Evolutionary conservation across 2,329 filamentous ascomycete species (phyloP).

Genomic region (Hansfordia pulvinata): DNA sequence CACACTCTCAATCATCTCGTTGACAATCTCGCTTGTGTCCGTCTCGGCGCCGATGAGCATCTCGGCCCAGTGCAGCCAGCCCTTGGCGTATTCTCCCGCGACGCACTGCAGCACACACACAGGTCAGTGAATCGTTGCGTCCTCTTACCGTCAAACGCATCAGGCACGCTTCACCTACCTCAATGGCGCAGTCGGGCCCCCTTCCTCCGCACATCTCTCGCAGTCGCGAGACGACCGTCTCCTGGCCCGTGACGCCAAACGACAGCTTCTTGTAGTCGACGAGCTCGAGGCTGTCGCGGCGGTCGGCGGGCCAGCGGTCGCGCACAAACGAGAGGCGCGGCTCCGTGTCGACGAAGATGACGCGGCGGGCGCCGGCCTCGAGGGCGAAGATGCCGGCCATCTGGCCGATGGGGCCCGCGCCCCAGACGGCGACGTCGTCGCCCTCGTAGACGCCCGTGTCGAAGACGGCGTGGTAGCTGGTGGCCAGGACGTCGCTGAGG

Average conservation of each 20-base stretch:
- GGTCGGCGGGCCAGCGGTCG: conserved; percentile 36
- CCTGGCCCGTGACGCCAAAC: conserved; percentile 39
- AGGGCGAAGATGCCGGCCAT: conserved; percentile 69
- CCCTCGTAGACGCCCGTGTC: conserved; percentile 69
- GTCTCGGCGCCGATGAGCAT: conserved; percentile 58
- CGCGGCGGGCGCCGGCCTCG: conserved; percentile 56
- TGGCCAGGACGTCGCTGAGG: conserved; percentile 68
- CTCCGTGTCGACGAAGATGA: conserved; percentile 70
- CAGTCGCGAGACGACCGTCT: conserved; percentile 55
- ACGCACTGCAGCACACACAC: conserved; percentile 43
- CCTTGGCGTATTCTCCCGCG: conserved; percentile 47
- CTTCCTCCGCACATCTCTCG: conserved; percentile 61
- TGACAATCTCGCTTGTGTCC: conserved; percentile 69
- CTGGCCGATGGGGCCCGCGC: conserved; percentile 77
- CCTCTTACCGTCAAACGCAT: too few species aligned
- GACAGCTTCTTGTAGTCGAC: conserved; percentile 53
- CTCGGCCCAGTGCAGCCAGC: conserved; percentile 46
- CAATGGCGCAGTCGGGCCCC: conserved; percentile 56
- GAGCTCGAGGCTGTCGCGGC: conserved; percentile 43
- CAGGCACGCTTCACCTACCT: too few species aligned
- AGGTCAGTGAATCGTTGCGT: too few species aligned
- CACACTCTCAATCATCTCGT: conserved; percentile 68
- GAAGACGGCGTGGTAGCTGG: conserved; percentile 70
- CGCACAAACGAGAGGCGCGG: conserved; percentile 57
- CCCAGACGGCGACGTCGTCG: conserved; percentile 71